Evolutionary conservation across 2,329 filamentous ascomycete genomes (phyloP).

Genomic region (Paracorniculantispora psalliotae): DNA sequence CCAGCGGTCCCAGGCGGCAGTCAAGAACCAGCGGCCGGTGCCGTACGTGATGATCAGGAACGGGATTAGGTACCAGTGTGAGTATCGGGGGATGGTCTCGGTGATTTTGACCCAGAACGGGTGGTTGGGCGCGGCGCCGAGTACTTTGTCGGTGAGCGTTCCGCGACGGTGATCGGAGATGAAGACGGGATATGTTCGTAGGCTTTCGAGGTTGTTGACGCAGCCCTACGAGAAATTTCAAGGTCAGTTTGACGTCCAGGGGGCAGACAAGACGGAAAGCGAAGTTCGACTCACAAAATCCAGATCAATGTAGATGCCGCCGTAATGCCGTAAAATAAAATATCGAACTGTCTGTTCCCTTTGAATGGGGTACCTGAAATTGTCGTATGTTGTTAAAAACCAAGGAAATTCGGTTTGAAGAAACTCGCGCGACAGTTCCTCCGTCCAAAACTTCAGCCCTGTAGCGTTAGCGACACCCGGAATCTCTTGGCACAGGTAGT

Average conservation of each 20-base stretch:
- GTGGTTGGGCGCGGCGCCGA: slow-evolving; percentile 4
- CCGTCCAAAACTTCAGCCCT: slow-evolving; percentile 60
- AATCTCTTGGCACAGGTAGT: neutral
- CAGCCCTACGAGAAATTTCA: slow-evolving; percentile 2
- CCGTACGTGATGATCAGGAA: neutral
- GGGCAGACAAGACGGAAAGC: neutral
- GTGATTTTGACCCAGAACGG: slow-evolving; percentile 5
- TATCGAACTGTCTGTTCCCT: slow-evolving; percentile 69
- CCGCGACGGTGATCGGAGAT: slow-evolving; percentile 5
- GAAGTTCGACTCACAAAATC: slow-evolving; percentile 16
- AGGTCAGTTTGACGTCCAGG: neutral
- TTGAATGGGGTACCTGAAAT: slow-evolving; percentile 66
- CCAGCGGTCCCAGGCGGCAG: slow-evolving; percentile 1
- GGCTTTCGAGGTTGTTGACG: slow-evolving; percentile 5
- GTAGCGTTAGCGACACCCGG: neutral
- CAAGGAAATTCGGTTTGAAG: slow-evolving; percentile 65
- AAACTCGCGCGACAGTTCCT: slow-evolving; percentile 60
- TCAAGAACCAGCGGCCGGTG: slow-evolving; percentile 11
- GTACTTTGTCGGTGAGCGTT: neutral
- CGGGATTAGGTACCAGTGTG: neutral
- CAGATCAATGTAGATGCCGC: slow-evolving; percentile 67
- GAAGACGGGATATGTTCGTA: neutral
- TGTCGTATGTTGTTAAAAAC: slow-evolving; percentile 65
- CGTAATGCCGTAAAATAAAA: slow-evolving; percentile 66
- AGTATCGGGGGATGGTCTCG: slow-evolving; percentile 4